Conservation (phyloP, 2,329 filamentous ascomycete genomes). For the Colletotrichum ledebouriae region DNA sequence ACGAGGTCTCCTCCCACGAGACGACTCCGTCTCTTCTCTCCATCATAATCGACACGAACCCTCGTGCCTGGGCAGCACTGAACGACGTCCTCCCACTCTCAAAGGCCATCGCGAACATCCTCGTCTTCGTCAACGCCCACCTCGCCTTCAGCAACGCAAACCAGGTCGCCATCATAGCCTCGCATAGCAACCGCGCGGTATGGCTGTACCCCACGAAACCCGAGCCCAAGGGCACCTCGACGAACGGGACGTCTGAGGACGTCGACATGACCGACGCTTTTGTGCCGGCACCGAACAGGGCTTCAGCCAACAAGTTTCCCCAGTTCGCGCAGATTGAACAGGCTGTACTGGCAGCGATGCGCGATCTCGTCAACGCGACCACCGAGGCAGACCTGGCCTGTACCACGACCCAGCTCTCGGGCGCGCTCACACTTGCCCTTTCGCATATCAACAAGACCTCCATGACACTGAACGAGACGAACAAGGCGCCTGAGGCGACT, state of each 20-base stretch:
- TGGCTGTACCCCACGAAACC: constrained; percentile 84
- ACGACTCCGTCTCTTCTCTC: constrained; percentile 85
- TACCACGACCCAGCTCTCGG: constrained; percentile 88
- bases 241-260: constrained; percentile 60
- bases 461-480: constrained; percentile 72
- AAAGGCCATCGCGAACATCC: constrained; percentile 86
- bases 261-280: constrained; percentile 67
- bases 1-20: constrained; percentile 65
- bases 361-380: constrained; percentile 78
- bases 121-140: constrained; percentile 97
- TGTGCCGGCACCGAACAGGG: constrained; percentile 51
- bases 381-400: constrained; percentile 74
- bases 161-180: constrained; percentile 91
- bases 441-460: constrained; percentile 90
- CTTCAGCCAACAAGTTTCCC: constrained; percentile 88
- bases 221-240: constrained; percentile 38
- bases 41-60: constrained; percentile 95
- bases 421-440: constrained; percentile 89
- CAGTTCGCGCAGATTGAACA: constrained; percentile 91
- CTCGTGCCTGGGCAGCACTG: constrained; percentile 90
- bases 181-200: constrained; percentile 85
- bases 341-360: constrained; percentile 81
- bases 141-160: constrained; percentile 94
- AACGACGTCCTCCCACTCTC: constrained; percentile 81
- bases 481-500: constrained; percentile 56